Evolutionary conservation across 805 yeast species (phyloP).

Genomic region (Ogataea ramenticola): DNA sequence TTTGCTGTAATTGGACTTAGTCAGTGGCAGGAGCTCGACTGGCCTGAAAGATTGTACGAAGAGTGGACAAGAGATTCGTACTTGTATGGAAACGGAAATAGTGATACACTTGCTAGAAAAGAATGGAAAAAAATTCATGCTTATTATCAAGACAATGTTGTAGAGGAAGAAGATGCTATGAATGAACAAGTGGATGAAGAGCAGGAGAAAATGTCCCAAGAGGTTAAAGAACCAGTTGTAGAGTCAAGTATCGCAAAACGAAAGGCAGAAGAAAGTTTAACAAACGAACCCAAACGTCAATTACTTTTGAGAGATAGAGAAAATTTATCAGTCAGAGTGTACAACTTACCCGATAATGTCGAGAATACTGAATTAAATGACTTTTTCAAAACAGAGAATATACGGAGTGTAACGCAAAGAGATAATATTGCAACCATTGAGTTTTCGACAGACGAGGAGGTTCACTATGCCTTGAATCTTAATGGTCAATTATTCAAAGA

Average conservation of each 20-base stretch:
- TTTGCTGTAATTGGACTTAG: constrained; percentile 28
- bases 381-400: constrained; percentile 60
- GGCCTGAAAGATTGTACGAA: constrained; percentile 43
- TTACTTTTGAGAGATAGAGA: constrained; percentile 47
- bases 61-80: constrained; percentile 35
- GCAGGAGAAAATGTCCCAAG: too few relatives aligned
- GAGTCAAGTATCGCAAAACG: constrained; percentile 1
- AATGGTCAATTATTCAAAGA: constrained; percentile 15
- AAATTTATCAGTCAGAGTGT: constrained; percentile 46
- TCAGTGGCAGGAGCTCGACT: constrained; percentile 27
- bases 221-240: too few relatives aligned
- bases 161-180: too few relatives aligned
- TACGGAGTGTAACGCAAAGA: constrained; percentile 28
- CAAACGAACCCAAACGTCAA: not conserved
- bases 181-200: too few relatives aligned
- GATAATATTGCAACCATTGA: constrained; percentile 46
- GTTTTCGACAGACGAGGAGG: constrained; percentile 38
- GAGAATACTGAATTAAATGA: constrained; percentile 31
- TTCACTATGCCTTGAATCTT: constrained; percentile 36
- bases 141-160: too few relatives aligned
- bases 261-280: constrained; percentile 1
- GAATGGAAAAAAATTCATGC: not conserved
- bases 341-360: constrained; percentile 34
- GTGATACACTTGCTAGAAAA: not conserved
- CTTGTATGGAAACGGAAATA: constrained; percentile 21